A percentile compares a stretch with the other conserved stretches of the same genome.
Conservation (phyloP, 1,139 yeast species). For the Ogataea hybrid region DNA sequence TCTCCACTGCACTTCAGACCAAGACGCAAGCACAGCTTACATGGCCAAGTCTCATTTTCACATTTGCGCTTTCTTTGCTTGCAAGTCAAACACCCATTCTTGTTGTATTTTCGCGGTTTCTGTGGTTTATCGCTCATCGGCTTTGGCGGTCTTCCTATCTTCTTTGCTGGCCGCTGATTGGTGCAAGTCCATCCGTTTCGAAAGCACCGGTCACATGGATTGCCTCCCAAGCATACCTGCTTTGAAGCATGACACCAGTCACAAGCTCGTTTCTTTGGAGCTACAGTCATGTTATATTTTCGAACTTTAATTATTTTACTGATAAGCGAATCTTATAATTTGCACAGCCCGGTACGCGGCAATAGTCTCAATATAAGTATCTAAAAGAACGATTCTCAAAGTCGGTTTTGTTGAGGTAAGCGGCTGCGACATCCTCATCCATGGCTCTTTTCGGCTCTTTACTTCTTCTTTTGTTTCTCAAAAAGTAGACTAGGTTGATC, state of each 20-base stretch:
- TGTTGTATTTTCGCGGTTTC: conserved; percentile 4
- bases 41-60: conserved; percentile 17
- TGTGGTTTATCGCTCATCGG: background rate
- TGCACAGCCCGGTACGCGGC: background rate
- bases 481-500: conserved; percentile 36
- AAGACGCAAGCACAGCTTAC: conserved; percentile 12
- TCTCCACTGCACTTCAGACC: conserved; percentile 12
- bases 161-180: conserved; percentile 12
- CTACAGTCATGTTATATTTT: background rate
- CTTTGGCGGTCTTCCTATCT: conserved; percentile 15
- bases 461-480: conserved; percentile 44
- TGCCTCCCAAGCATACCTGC: conserved; percentile 17
- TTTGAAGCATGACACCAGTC: conserved; percentile 20
- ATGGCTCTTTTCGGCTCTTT: conserved; percentile 8
- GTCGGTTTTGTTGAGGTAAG: conserved; percentile 16
- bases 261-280: conserved; percentile 16
- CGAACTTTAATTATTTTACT: background rate
- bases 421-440: conserved; percentile 10
- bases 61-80: conserved; percentile 15
- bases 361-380: conserved; percentile 10
- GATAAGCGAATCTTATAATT: background rate
- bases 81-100: conserved; percentile 13
- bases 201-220: conserved; percentile 16
- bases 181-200: conserved; percentile 7
- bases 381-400: conserved; percentile 17